Conservation (phyloP, 495 filamentous ascomycete species). For the Penicillium crystallinum region DNA sequence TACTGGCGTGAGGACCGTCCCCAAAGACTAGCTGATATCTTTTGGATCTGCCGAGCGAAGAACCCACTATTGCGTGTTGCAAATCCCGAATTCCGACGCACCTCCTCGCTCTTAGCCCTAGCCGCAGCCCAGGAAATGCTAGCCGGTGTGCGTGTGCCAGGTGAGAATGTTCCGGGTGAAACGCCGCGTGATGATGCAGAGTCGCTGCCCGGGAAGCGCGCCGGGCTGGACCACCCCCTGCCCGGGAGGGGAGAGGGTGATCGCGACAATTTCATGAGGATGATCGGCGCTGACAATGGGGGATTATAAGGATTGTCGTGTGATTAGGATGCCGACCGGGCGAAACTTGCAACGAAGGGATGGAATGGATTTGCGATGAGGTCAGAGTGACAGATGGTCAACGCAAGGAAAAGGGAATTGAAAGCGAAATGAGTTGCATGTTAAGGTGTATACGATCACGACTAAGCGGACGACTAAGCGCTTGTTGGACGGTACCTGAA, state of each 20-base stretch:
- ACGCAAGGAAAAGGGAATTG: not conserved
- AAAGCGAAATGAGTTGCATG: not conserved
- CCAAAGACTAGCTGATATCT: constrained; percentile 64
- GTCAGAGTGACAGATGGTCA: constrained; percentile 11
- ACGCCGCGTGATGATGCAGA: constrained; percentile 60
- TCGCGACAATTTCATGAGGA: constrained; percentile 73
- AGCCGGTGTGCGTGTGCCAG: constrained; percentile 31
- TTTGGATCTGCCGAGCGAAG: constrained; percentile 72
- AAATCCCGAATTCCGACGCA: constrained; percentile 76
- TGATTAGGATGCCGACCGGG: not conserved
- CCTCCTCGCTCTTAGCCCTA: constrained; percentile 70
- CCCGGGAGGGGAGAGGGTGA: constrained; percentile 76
- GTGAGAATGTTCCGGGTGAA: constrained; percentile 28
- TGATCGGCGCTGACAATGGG: constrained; percentile 1
- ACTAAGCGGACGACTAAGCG: not conserved
- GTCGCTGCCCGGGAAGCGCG: constrained; percentile 65
- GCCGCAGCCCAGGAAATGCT: constrained; percentile 70
- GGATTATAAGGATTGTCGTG: not conserved
- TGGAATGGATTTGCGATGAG: constrained; percentile 10
- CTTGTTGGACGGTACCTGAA: not conserved
- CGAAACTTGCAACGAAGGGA: not conserved
- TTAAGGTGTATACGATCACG: not conserved
- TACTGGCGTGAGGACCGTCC: constrained; percentile 38
- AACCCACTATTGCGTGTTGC: constrained; percentile 74
- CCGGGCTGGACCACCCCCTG: constrained; percentile 84